Evolutionary conservation across 139 green algal genomes (phyloP), one percentile per base, ranked within the genome.

Genomic region (Chlamydomonas asymmetrica): DNA sequence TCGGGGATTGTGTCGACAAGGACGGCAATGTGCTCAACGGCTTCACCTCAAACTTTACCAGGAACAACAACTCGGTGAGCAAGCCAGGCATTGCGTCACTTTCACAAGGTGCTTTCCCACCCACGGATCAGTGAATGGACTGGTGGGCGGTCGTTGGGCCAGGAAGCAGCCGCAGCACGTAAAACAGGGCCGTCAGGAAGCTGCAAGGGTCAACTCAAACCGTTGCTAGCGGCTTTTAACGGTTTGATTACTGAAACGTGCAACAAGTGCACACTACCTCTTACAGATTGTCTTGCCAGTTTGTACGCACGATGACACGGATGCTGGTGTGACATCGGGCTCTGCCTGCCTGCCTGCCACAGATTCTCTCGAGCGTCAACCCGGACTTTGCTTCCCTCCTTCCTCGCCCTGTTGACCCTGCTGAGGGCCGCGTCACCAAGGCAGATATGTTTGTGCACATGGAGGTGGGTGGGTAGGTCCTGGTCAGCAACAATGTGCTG

Each of bases 361-460:
- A 64, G 67, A 18, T 8, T 5, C 40, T 64, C 13, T 29, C 34
- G 23, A 64, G 50, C 1, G 67, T 74, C 50, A 50, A 64, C 67
- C 67, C 67, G 0, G 67, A 74, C 50, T 4, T 37, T 5, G 50
- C 22, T 27, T 40, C 67, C 0, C 50, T 74, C 13, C 10, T 74
- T 9, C 67, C 67, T 5, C 67, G 67, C 50, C 16, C 13, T 5
- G 67, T 49, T 10, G 49, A 74, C 49, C 50, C 50, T 35, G 35
- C 34, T 48, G n/a, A 16, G 6, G 10, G 6, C 8, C 29, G 29
- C 32, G 16, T 29, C 43, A n/a, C 18, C 22, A 35, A 64, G 37
- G 67, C 50, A 27, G 67, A 74, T n/a, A 13, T 74, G 32, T 74
- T 74, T 50, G 35, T 74, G 2, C 67, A 74, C 52, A 64, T 74